phyloP scores from a whole-genome alignment of 1,284 basidiomycete genomes.

The Apiotrichum siamense region DNA sequence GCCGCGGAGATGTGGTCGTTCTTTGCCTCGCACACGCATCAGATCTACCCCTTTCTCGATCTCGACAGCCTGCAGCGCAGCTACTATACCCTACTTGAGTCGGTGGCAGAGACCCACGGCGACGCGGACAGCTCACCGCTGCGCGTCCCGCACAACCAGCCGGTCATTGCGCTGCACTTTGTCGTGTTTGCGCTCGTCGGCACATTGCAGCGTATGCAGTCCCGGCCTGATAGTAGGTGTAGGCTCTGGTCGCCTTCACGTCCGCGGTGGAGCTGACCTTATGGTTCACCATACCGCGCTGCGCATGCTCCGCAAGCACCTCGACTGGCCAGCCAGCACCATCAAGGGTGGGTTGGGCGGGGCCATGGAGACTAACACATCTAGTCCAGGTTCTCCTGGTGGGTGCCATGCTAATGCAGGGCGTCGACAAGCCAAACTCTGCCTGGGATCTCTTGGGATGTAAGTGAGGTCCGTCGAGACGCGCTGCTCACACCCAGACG shows the following conservation, averaged over 20 bases:
- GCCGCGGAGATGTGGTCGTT: conserved; percentile 12
- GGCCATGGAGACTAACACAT: not conserved
- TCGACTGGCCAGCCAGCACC: conserved; percentile 17
- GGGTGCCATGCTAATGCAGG: conserved; percentile 18
- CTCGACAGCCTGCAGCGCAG: not conserved
- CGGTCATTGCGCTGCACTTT: conserved; percentile 15
- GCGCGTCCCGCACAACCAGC: conserved; percentile 4
- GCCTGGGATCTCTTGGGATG: conserved; percentile 20
- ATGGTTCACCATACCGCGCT: conserved; percentile 8
- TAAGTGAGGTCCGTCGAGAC: not conserved
- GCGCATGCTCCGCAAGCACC: conserved; percentile 14
- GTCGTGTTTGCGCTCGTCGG: conserved; percentile 15
- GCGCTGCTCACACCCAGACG: conserved; percentile 1
- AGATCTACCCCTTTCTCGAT: conserved; percentile 16
- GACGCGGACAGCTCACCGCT: too few relatives aligned
- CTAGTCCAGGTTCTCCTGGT: conserved; percentile 17
- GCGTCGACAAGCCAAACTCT: conserved; percentile 13
- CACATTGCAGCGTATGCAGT: not conserved
- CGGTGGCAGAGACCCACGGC: not conserved
- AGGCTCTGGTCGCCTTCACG: too few relatives aligned
- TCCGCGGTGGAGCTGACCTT: not conserved
- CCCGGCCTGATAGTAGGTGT: not conserved
- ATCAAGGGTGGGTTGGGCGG: conserved; percentile 8
- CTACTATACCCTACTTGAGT: conserved; percentile 6
- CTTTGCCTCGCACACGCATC: conserved; percentile 6